These are phyloP conservation scores for Neurospora sp. DNA, from an alignment of 495 filamentous ascomycete species.

Conservation along the genomic window DNA sequence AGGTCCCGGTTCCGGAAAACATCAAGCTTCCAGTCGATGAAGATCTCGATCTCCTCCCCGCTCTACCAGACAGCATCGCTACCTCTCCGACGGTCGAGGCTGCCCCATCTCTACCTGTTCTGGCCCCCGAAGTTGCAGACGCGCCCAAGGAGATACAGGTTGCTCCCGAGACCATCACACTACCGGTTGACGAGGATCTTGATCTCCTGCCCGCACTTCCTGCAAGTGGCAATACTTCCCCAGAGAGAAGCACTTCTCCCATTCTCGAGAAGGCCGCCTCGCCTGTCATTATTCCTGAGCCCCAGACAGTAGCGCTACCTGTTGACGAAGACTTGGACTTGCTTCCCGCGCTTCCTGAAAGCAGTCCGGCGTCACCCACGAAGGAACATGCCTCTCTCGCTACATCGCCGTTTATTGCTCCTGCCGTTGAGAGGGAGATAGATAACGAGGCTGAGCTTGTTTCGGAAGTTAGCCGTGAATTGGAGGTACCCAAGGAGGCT, in stretches of 20 bases:
- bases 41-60: neutral
- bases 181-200: neutral
- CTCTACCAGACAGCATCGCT: neutral
- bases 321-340: neutral
- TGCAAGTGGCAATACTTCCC: neutral
- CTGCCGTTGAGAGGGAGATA: neutral
- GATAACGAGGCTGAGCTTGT: too few relatives aligned
- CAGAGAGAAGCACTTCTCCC: constrained; percentile 1
- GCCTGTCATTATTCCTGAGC: neutral
- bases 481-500: neutral
- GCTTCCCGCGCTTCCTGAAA: neutral
- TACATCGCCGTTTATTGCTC: neutral
- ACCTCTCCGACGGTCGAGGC: neutral
- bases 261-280: neutral
- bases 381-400: neutral
- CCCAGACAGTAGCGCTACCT: neutral
- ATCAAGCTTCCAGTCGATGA: neutral
- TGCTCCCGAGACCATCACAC: neutral
- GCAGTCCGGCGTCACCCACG: neutral
- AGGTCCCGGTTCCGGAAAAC: neutral
- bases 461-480: neutral
- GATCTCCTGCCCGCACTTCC: neutral
- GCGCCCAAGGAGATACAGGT: neutral
- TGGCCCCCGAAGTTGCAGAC: neutral
- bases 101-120: neutral